Conservation (phyloP, 164 flowering plant species). For the Brasenia schreberi region DNA sequence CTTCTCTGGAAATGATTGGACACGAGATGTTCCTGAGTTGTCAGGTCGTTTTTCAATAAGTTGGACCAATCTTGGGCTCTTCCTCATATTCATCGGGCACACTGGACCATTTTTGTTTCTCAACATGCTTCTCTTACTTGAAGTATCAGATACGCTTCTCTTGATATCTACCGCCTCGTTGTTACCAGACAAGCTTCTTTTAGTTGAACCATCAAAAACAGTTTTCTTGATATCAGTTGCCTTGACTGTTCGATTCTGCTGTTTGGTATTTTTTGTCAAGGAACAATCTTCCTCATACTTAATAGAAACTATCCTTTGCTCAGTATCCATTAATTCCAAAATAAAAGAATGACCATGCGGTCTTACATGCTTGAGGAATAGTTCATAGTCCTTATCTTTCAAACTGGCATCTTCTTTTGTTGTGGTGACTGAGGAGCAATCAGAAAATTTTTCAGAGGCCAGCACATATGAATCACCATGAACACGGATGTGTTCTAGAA, state of each 20-base stretch:
- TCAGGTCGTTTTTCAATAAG: constrained; percentile 2
- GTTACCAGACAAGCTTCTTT: too few species aligned
- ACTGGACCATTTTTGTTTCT: background rate
- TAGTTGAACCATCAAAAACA: too few species aligned
- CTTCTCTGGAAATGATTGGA: too few species aligned
- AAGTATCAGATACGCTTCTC: background rate
- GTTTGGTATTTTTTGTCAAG: too few species aligned
- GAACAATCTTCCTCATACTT: constrained; percentile 12
- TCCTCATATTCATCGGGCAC: background rate
- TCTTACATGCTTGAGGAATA: constrained; percentile 20
- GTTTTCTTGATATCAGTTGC: too few species aligned
- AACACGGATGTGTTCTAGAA: too few species aligned
- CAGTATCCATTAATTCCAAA: constrained; percentile 9
- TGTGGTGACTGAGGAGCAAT: background rate
- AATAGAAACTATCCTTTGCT: constrained; percentile 3
- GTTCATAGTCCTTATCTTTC: constrained; percentile 11
- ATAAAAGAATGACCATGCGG: constrained; percentile 21
- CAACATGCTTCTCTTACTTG: background rate
- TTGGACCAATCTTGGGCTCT: background rate
- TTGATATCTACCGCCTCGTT: constrained; percentile 1
- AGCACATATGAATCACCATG: too few species aligned
- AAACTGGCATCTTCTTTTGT: constrained; percentile 5
- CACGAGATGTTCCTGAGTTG: too few species aligned
- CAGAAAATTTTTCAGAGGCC: too few species aligned
- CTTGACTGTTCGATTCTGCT: too few species aligned